Evolutionary conservation across 2,329 filamentous ascomycete genomes (phyloP).

Genomic region (Emericellopsis cladophorae): DNA sequence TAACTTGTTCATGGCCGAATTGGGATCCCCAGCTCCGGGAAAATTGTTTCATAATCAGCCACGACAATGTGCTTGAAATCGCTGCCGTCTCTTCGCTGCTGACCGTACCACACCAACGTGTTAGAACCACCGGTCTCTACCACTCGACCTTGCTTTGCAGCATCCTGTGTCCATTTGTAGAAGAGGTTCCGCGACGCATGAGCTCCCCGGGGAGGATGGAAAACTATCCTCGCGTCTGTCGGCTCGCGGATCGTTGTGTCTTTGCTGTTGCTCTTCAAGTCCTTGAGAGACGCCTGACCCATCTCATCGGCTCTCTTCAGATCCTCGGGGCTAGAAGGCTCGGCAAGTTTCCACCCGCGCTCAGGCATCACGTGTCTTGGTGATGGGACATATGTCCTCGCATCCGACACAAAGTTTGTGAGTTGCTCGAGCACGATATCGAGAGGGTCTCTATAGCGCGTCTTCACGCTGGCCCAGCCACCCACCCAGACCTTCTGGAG

Average conservation of each 20-base stretch:
- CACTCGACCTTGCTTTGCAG: constrained; percentile 1
- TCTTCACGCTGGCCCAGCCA: constrained; percentile 12
- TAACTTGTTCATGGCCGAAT: not conserved
- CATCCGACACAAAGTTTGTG: constrained; percentile 14
- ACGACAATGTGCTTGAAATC: constrained; percentile 36
- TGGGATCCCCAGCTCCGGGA: not conserved
- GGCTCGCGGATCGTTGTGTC: not conserved
- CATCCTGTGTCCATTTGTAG: constrained; percentile 19
- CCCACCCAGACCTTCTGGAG: constrained; percentile 34
- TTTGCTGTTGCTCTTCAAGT: not conserved
- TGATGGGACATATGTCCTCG: constrained; percentile 22
- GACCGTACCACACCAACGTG: constrained; percentile 38
- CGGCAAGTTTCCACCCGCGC: constrained; percentile 25
- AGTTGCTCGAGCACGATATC: constrained; percentile 29
- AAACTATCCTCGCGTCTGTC: constrained; percentile 22
- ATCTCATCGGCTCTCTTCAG: not conserved
- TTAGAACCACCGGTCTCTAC: constrained; percentile 26
- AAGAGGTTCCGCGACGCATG: constrained; percentile 23
- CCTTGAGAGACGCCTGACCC: constrained; percentile 9
- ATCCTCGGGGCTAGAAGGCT: not conserved
- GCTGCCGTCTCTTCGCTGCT: constrained; percentile 31
- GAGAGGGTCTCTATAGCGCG: constrained; percentile 16
- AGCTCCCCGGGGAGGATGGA: constrained; percentile 28
- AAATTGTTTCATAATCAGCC: constrained; percentile 21
- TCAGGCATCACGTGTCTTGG: constrained; percentile 10